phyloP scores from a whole-genome alignment of 768 basidiomycete genomes.

The Lentinula guzmanii region DNA sequence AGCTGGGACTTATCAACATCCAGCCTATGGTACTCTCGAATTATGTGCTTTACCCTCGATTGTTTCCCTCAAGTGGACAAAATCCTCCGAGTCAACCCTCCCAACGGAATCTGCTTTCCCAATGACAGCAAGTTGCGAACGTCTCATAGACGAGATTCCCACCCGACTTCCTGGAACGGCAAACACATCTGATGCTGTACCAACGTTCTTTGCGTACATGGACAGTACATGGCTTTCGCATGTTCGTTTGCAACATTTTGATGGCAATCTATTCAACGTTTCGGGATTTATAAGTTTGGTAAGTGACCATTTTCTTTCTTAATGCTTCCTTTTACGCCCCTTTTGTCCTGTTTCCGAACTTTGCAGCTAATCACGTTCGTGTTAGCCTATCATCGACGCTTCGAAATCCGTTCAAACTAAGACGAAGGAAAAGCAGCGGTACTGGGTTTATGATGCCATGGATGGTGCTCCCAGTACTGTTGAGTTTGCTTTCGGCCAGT shows the following conservation, averaged over 20 bases:
- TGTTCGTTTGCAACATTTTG: conserved; percentile 14
- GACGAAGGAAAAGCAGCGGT: not conserved
- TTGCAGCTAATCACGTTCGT: too few relatives aligned
- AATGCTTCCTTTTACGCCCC: not conserved
- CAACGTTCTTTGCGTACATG: conserved; percentile 12
- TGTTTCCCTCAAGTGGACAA: not conserved
- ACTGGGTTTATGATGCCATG: conserved; percentile 14
- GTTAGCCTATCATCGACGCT: not conserved
- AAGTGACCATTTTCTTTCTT: not conserved
- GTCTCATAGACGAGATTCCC: conserved; percentile 6
- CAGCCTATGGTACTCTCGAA: conserved; percentile 8
- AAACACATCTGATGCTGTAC: conserved; percentile 6
- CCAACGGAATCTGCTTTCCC: not conserved
- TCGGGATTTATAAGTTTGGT: conserved; percentile 11
- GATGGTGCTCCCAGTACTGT: conserved; percentile 11
- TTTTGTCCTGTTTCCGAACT: too few relatives aligned
- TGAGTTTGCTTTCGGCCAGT: conserved; percentile 9
- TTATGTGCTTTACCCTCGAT: conserved; percentile 4
- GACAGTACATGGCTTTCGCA: conserved; percentile 13
- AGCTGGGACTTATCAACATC: conserved; percentile 6
- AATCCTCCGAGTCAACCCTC: too few relatives aligned
- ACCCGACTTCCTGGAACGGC: conserved; percentile 11
- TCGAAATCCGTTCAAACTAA: not conserved
- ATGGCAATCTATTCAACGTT: conserved; percentile 16
- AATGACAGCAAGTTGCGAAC: conserved; percentile 7